These are phyloP conservation scores for Pseudocercospora pini-densiflorae DNA, from an alignment of 2,329 filamentous ascomycete genomes.

Conservation along the genomic window DNA sequence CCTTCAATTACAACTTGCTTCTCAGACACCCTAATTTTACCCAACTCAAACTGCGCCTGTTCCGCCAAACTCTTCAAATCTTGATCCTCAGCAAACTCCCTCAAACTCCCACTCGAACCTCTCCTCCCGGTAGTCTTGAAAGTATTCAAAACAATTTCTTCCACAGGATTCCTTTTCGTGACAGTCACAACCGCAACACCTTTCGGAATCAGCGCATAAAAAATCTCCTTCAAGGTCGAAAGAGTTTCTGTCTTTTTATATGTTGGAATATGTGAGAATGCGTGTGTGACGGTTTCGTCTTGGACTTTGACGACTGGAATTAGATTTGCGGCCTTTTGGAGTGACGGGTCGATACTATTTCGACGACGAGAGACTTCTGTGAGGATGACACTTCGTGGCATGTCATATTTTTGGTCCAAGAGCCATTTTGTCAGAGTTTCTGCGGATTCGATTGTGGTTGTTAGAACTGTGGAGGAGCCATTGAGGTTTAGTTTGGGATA, in stretches of 20 bases:
- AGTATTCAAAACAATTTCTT: not conserved
- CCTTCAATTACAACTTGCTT: constrained; percentile 13
- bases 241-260: constrained; percentile 6
- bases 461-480: constrained; percentile 10
- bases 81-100: not conserved
- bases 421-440: constrained; percentile 17
- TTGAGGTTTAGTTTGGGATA: constrained; percentile 15
- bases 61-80: constrained; percentile 3
- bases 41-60: constrained; percentile 11
- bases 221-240: constrained; percentile 13
- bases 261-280: constrained; percentile 17
- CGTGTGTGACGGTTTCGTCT: constrained; percentile 18
- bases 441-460: constrained; percentile 17
- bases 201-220: constrained; percentile 15
- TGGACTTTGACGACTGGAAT: not conserved
- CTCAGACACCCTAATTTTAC: constrained; percentile 11
- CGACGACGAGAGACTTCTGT: not conserved
- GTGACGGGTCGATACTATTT: not conserved
- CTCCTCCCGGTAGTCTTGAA: not conserved
- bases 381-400: constrained; percentile 7
- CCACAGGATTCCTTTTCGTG: constrained; percentile 12
- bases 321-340: not conserved
- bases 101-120: not conserved
- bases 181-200: constrained; percentile 17
- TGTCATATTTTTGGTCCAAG: not conserved